These are phyloP conservation scores for Penicillium concentricum DNA, from an alignment of 2,329 filamentous ascomycete species.

Conservation along the genomic window DNA sequence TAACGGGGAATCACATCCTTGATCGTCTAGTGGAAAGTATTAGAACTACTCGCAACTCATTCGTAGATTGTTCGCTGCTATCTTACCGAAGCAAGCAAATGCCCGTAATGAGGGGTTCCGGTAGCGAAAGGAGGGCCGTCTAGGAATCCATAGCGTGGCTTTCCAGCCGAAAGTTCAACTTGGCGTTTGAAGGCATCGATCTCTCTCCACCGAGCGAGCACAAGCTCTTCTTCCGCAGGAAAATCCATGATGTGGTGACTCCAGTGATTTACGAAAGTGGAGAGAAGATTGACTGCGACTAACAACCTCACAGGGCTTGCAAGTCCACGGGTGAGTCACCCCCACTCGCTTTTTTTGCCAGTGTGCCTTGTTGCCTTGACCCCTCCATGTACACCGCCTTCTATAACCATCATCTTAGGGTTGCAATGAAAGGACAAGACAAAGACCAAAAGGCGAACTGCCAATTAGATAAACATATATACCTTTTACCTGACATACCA, in stretches of 20 bases:
- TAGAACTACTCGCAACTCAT: neutral
- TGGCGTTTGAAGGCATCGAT: constrained; percentile 88
- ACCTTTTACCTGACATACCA: neutral
- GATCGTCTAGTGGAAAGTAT: constrained; percentile 59
- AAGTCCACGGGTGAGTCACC: constrained; percentile 23
- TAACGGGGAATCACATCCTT: constrained; percentile 96
- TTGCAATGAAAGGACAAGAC: neutral
- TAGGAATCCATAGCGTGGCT: constrained; percentile 90
- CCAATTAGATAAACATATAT: too few species aligned
- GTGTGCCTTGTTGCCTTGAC: constrained; percentile 11
- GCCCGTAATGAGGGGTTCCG: constrained; percentile 67
- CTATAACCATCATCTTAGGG: neutral
- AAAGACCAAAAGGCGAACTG: too few species aligned
- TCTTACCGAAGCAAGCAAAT: constrained; percentile 69
- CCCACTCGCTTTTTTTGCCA: constrained; percentile 24
- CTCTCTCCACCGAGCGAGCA: constrained; percentile 84
- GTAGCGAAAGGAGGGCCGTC: constrained; percentile 81
- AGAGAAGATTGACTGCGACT: constrained; percentile 26
- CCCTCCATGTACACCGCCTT: constrained; percentile 20
- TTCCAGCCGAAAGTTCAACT: constrained; percentile 79
- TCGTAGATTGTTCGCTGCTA: neutral
- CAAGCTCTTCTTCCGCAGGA: constrained; percentile 81
- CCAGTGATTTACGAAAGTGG: constrained; percentile 23
- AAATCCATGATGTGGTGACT: constrained; percentile 81
- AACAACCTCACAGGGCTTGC: constrained; percentile 2